Base-by-base conservation (phyloP, 352 stramenopile genomes). In the Thalassiosira hispida region DNA sequence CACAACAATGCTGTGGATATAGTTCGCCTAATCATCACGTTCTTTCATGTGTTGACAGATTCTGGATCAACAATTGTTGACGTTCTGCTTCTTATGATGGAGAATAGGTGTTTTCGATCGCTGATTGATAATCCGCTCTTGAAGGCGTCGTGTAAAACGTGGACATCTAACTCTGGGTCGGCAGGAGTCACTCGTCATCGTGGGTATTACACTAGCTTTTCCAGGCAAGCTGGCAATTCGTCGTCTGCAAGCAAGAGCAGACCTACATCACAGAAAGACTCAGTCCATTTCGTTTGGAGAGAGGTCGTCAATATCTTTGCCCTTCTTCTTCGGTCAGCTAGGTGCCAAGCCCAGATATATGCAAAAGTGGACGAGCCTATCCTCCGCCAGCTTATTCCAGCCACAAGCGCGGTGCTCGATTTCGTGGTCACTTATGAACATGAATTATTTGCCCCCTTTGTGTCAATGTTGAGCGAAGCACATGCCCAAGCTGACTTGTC, bases 381-480 rank as follows among this genome's bases (percentile, higher is more conserved):
- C 20, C 12, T 73, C 33, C 57, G 53, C 6, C 57, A 77, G 18
- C 59, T 84, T n/a, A 47, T 61, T 27, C 61, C 55, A 69, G 70
- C 82, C 25, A 63, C 73, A 18, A 81, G 67, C 38, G 64, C 80
- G 23, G 79, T 69, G 0, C 57, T 88, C 25, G 79, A 91, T 51
- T 91, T 91, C 49, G 22, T 91, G 29, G 49, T 38, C 42, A 68
- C 66, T 22, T 81, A 88, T 52, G 67, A 81, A 31, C 29, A 49
- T 29, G 64, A 71, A 63, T 47, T 89, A 20, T 78, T 88, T 52
- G 73, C 70, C n/a, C 80, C 70, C 42, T 75, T 91, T 46, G 61
- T 40, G 27, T 72, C 57, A 11, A 80, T 80, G 44, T 27, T 52
- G 3, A 57, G 38, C 16, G 51, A 79, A 49, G 14, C 57, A 56